Evolutionary conservation across 192 early-diverging fungal genomes (phyloP), one percentile per base, ranked within the genome.

Genomic region (Coemansia umbellata): DNA sequence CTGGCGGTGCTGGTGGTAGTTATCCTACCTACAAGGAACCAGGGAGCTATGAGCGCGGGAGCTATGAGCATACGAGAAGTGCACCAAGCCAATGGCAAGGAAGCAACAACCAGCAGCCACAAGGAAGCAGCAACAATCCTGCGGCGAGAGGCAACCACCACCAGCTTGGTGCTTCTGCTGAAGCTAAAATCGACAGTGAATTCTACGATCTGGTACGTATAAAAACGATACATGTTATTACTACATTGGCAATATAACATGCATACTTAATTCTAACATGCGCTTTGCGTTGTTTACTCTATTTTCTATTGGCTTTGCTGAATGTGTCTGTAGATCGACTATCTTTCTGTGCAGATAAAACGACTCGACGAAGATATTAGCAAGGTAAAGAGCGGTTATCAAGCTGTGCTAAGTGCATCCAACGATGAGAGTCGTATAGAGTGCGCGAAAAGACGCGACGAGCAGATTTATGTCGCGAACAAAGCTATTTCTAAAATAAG

Each of bases 401-500:
- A 45, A n/a, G 43, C 43, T n/a, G 43, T 45, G 26, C 11, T 45
- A 6, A 15, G 43, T n/a, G 43, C 43, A 4, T 45, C 43, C 1
- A 45, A 22, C 10, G 43, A 45, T 26, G 47, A 8, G 22, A 23
- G 42, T 18, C 43, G 10, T 3, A 31, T 0, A 23, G 42, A 45
- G 13, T 45, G 10, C 24, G n/a, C 43, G 3, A 45, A 2, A 26
- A 22, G 43, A 10, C 55, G 60, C 31, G 60, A 70, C 44, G 30
- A 43, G 11, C 18, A 39, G 31, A 52, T 57, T 4, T 19, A 18
- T 3, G 23, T 58, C 13, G 48, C 55, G n/a, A 62, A 61, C 35
- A 27, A 30, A 17, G 37, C 42, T 19, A 53, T 70, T 8, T 31
- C 28, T 28, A 37, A 37, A 24, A 53, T 58, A 36, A 62, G 63